Base-by-base conservation (phyloP, 495 filamentous ascomycete genomes). In the Rostrohypoxylon terebratum region DNA sequence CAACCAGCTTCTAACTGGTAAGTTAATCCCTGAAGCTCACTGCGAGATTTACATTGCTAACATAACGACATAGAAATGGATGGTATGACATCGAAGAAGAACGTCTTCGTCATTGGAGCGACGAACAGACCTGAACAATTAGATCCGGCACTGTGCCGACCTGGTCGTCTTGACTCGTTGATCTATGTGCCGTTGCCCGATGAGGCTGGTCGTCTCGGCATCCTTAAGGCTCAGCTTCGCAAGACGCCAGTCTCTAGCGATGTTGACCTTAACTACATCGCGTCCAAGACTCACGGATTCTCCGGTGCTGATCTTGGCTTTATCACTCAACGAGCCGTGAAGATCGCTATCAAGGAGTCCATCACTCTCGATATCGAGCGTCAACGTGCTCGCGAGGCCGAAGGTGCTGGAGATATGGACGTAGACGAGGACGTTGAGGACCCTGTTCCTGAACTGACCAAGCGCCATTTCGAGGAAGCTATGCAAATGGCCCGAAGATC, bases 31-130 rank as follows among this genome's bases (percentile, higher is more conserved):
- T 10, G 11, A 9, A 25, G 33, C 20, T 23, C 48, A 5, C 14
- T 18, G 0, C 33, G 5, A 11, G 21, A 9, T 13, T 44, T n/a
- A 6, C 18, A 11, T 34, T 58, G 73, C 89, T 90, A 84, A 90
- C 76, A 34, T 20, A 7, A 2, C 36, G 71, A 44, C 74, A 40
- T 77, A 95, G 94, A 97, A 89, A 97, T 97, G 94, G 94, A 97
- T 75, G 94, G 94, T 76, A 97, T 97, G 94, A 98, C 96, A 53
- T 97, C 95, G 7, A 99, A 99, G 93, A 99, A 99, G 92, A 99
- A 99, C 83, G 96, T 99, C 75, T 99, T 99, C 85, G 96, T 99
- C 74, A 99, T 99, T 75, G 96, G 96, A 82, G 96, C 96, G 34
- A 99, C 96, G 78, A 99, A 99, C 86, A 90, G 96, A 84, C 96